phyloP scores from a whole-genome alignment of 345 rosid genomes.

The Rubroshorea leprosula region DNA sequence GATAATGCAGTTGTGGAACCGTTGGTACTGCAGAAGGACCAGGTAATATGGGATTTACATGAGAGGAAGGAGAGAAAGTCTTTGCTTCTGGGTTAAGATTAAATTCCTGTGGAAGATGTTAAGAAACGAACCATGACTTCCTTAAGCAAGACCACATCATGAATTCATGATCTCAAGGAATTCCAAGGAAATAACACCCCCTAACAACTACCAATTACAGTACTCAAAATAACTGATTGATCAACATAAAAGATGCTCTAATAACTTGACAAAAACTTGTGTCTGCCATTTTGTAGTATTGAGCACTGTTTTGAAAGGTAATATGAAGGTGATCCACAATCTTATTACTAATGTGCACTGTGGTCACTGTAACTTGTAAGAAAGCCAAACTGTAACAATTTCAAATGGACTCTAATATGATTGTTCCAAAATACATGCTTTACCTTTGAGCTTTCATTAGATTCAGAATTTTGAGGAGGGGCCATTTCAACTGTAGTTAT shows the following conservation, averaged over 20 bases:
- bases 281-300: not conserved
- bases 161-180: not conserved
- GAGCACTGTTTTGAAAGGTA: not conserved
- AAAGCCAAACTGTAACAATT: not conserved
- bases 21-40: slow-evolving; percentile 40
- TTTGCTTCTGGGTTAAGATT: slow-evolving; percentile 88
- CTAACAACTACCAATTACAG: not conserved
- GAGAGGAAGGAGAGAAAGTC: slow-evolving; percentile 47
- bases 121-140: not conserved
- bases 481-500: slow-evolving; percentile 36
- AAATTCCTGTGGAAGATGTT: slow-evolving; percentile 48
- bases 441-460: slow-evolving; percentile 56
- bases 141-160: not conserved
- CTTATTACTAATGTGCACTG: not conserved
- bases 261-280: not conserved
- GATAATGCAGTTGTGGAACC: slow-evolving; percentile 40
- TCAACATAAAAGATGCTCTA: not conserved
- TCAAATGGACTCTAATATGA: not conserved
- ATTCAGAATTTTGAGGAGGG: slow-evolving; percentile 38
- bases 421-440: not conserved
- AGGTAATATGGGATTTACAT: slow-evolving; percentile 31
- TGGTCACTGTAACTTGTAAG: not conserved
- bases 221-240: not conserved
- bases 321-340: not conserved
- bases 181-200: not conserved